Evolutionary conservation across 495 filamentous ascomycete genomes (phyloP), one percentile per base, ranked within the genome.

Genomic region (Penicillium lividum): DNA sequence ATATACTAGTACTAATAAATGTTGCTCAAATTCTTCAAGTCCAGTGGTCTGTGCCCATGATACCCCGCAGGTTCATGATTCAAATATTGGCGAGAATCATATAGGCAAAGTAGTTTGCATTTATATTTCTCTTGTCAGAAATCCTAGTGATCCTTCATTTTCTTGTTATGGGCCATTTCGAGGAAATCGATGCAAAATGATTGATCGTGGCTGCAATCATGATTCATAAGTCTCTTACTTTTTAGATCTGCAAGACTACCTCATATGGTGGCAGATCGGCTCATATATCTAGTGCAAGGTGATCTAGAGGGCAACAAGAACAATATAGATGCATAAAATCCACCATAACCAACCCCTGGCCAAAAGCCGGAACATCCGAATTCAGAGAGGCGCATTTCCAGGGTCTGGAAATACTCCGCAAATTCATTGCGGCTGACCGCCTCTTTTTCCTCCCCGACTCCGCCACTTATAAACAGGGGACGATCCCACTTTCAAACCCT

Each of bases 351-450:
- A 3, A 25, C 22, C 27, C 22, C 18, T 27, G 22, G 44, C 22
- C 11, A 5, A 47, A 29, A 28, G 9, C 44, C 44, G 44, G 15
- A 47, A 15, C 44, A 29, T 47, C 30, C 48, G 48, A 16, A 16
- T 11, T 34, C 28, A 11, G 44, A 13, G 27, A 47, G 22, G 22
- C n/a, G 28, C 13, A 11, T 33, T 18, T 30, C 48, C 29, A 34
- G 30, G 48, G 44, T 47, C 29, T 16, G 27, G 28, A 34, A 27
- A 47, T 29, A 51, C 55, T 57, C 55, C 55, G 47, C 55, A 51
- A 51, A 53, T 51, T 51, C 36, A 46, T 54, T 54, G 27, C 43
- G 43, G 50, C 57, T 59, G 57, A 59, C 57, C 57, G 57, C 57
- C 44, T 54, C 51, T 53, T 47, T 40, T 40, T 16, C 38, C 11